Evolutionary conservation across 495 filamentous ascomycete species (phyloP).

Genomic region (Aspergillus nanangensis): DNA sequence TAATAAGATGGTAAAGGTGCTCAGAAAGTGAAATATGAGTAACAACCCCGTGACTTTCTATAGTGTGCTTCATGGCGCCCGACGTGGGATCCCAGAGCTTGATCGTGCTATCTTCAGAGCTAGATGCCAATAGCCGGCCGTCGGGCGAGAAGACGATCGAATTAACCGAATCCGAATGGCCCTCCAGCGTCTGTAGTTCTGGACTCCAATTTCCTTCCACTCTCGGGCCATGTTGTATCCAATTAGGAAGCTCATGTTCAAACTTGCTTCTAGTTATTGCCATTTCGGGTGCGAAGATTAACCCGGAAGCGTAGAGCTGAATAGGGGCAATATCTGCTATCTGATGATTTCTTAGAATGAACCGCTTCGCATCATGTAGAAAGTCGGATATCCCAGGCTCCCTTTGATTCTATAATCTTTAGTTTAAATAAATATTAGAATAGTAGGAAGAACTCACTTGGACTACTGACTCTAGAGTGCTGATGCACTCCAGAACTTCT

Average conservation of each 20-base stretch:
- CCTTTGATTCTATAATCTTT: slow-evolving; percentile 6
- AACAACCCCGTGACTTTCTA: slow-evolving; percentile 3
- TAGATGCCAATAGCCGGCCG: background rate
- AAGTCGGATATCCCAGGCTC: slow-evolving; percentile 14
- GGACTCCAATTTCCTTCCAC: slow-evolving; percentile 7
- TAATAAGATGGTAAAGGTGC: too few species aligned
- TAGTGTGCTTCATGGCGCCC: slow-evolving; percentile 8
- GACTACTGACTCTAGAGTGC: background rate
- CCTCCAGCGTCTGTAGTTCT: slow-evolving; percentile 15
- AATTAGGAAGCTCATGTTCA: slow-evolving; percentile 1
- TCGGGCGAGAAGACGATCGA: background rate
- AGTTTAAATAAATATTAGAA: slow-evolving; percentile 12
- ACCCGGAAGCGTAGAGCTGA: slow-evolving; percentile 9
- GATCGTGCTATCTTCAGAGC: slow-evolving; percentile 16
- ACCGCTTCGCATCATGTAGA: slow-evolving; percentile 28
- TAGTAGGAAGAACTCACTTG: slow-evolving; percentile 19
- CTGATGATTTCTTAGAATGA: slow-evolving; percentile 21
- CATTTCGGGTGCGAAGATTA: slow-evolving; percentile 26
- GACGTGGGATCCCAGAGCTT: slow-evolving; percentile 30
- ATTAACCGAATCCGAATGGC: slow-evolving; percentile 1
- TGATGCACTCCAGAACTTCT: background rate
- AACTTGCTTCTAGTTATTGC: slow-evolving; percentile 20
- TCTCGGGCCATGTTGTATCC: slow-evolving; percentile 1
- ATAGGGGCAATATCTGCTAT: slow-evolving; percentile 22
- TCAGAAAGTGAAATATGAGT: too few species aligned